Evolutionary conservation across 2,329 filamentous ascomycete genomes (phyloP).

Genomic region (Hypoxylon sp.): DNA sequence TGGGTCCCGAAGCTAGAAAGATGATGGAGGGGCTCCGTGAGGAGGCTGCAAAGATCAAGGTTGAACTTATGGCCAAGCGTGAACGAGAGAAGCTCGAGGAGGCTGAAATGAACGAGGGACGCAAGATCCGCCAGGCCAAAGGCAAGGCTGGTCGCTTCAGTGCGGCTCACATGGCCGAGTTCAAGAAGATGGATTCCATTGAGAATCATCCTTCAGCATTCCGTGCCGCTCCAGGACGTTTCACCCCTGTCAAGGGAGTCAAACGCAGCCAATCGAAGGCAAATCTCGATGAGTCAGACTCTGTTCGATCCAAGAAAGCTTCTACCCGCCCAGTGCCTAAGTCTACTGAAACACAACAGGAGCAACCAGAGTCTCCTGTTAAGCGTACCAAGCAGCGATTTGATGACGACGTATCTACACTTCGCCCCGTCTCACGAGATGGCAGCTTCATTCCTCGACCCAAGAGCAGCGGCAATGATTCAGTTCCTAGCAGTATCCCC

Average conservation of each 20-base stretch:
- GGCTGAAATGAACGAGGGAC: slow-evolving; percentile 61
- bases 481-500: slow-evolving; percentile 53
- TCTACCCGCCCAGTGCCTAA: slow-evolving; percentile 50
- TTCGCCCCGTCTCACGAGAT: slow-evolving; percentile 71
- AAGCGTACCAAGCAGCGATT: slow-evolving; percentile 80
- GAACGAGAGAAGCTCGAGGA: slow-evolving; percentile 68
- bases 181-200: slow-evolving; percentile 99
- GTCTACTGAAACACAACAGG: slow-evolving; percentile 44
- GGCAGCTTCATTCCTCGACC: slow-evolving; percentile 65
- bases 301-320: slow-evolving; percentile 54
- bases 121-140: slow-evolving; percentile 85
- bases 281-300: slow-evolving; percentile 73
- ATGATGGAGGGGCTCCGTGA: slow-evolving; percentile 79
- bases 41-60: slow-evolving; percentile 79
- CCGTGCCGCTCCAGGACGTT: slow-evolving; percentile 69
- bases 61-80: slow-evolving; percentile 73
- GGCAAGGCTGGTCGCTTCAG: slow-evolving; percentile 85
- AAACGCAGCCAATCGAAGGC: slow-evolving; percentile 68
- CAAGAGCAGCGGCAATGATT: slow-evolving; percentile 61
- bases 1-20: slow-evolving; percentile 73
- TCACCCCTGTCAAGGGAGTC: slow-evolving; percentile 65
- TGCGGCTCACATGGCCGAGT: slow-evolving; percentile 86
- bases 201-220: slow-evolving; percentile 86
- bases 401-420: slow-evolving; percentile 77
- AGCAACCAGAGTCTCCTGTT: slow-evolving; percentile 60